These are phyloP conservation scores for Chlorophyllum brunneum DNA, from an alignment of 768 basidiomycete species.

Conservation along the genomic window DNA sequence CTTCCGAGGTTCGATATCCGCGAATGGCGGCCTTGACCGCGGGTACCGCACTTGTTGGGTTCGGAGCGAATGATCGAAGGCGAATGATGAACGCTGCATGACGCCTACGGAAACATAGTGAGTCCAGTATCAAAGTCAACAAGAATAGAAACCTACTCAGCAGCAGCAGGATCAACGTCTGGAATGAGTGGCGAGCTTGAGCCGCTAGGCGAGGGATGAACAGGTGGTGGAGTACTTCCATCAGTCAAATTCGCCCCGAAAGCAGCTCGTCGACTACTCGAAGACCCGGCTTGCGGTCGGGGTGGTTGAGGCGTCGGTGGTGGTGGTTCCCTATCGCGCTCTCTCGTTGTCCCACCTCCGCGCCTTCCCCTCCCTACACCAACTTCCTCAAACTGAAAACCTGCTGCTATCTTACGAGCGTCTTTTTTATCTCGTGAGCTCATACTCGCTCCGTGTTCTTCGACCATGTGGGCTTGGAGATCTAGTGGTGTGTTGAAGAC, in stretches of 20 bases:
- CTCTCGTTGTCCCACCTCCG: constrained; percentile 37
- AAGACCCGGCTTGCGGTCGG: constrained; percentile 20
- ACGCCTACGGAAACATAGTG: constrained; percentile 39
- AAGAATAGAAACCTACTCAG: constrained; percentile 42
- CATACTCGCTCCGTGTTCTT: constrained; percentile 76
- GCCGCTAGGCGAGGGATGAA: constrained; percentile 25
- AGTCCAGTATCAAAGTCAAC: neutral
- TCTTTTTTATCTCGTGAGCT: constrained; percentile 65
- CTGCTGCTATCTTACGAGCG: constrained; percentile 65
- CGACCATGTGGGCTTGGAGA: constrained; percentile 87
- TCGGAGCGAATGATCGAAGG: constrained; percentile 53
- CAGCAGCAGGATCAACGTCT: constrained; percentile 46
- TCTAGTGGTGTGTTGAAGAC: constrained; percentile 88
- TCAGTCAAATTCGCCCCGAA: constrained; percentile 60
- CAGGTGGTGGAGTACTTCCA: constrained; percentile 17
- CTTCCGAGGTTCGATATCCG: constrained; percentile 73
- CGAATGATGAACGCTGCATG: constrained; percentile 63
- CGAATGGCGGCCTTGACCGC: constrained; percentile 74
- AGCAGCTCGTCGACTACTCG: constrained; percentile 51
- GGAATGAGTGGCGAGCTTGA: constrained; percentile 35
- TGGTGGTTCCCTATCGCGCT: constrained; percentile 50
- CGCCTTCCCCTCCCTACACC: constrained; percentile 30
- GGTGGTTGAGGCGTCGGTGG: constrained; percentile 30
- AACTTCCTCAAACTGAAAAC: constrained; percentile 58
- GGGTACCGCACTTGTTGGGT: constrained; percentile 53